Base-by-base conservation (phyloP, 768 basidiomycete species). In the Kwoniella sp. region DNA sequence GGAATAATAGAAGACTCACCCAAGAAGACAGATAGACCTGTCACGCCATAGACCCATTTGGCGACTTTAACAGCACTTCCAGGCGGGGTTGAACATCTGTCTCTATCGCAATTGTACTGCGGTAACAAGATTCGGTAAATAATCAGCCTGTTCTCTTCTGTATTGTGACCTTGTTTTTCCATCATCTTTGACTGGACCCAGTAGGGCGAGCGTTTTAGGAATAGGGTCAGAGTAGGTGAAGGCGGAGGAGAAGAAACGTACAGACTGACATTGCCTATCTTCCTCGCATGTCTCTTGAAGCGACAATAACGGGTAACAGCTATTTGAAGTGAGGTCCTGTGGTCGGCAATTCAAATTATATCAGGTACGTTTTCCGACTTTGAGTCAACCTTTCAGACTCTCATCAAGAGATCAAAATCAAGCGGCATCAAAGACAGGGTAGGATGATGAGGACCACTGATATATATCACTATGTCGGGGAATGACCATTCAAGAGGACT, bases 221-320 rank as follows among this genome's bases (percentile, higher is more conserved):
- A n/a, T n/a, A n/a, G n/a, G 33, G 33, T 33, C 33, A 6, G 33
- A 33, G 33, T 13, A 33, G 33, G 17, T 9, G 40, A 44, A 44
- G 40, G 10, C 13, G 33, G 33, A 33, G 33, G 13, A 6, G 33
- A 33, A 33, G 13, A 33, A 44, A 19, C 67, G n/a, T 58, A 72
- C 71, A n/a, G 65, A 67, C 36, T 59, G 56, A 64, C 71, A 72
- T 61, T 72, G 64, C 55, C 68, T 50, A 51, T 72, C 71, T 1
- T 24, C 62, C 21, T 30, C 17, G 50, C 71, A 72, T 8, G 13
- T 15, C 22, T 27, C 55, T 2, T 46, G 29, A 7, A 68, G 21
- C 19, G 15, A 9, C 26, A 63, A 57, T 8, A 72, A 30, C 4
- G 62, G 40, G 0, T 61, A 30, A 55, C 71, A 72, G 6, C 26